phyloP scores from a whole-genome alignment of 306 rosid species.

The Purshia tridentata region DNA sequence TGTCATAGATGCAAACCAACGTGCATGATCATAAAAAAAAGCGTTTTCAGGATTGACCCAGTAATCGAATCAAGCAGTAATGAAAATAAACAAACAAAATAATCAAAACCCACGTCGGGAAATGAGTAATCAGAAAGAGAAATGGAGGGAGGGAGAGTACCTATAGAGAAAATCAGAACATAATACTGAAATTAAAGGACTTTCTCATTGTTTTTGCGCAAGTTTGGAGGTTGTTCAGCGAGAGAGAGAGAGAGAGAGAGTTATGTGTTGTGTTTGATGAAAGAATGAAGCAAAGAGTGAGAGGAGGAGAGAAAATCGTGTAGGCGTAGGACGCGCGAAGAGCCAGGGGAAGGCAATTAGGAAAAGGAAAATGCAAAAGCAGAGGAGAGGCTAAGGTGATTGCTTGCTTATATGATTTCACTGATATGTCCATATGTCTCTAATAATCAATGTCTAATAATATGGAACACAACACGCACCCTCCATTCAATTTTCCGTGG shows the following conservation, averaged over 20 bases:
- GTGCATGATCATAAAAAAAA: conserved; percentile 22
- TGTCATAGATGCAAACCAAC: conserved; percentile 15
- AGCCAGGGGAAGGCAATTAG: conserved; percentile 32
- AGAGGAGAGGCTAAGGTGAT: background rate
- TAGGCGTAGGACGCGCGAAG: conserved; percentile 69
- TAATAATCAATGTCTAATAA: background rate
- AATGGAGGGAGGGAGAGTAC: conserved; percentile 35
- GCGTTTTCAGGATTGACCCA: conserved; percentile 28
- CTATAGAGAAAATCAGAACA: conserved; percentile 30
- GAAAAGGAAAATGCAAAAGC: conserved; percentile 12
- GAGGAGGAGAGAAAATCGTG: conserved; percentile 64
- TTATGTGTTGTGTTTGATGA: conserved; percentile 12
- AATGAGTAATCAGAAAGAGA: conserved; percentile 14
- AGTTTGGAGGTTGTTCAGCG: background rate
- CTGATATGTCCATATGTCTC: background rate
- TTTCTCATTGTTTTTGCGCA: conserved; percentile 23
- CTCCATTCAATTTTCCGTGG: conserved; percentile 15
- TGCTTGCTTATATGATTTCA: too few species aligned
- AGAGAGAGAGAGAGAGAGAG: conserved; percentile 21
- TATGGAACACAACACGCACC: conserved; percentile 3
- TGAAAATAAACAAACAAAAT: conserved; percentile 2
- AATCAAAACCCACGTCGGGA: conserved; percentile 25
- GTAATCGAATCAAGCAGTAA: conserved; percentile 17
- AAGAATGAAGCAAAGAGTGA: conserved; percentile 12
- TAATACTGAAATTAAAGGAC: conserved; percentile 23